phyloP scores from a whole-genome alignment of 2,329 filamentous ascomycete species.

The Fusarium guadeloupense region DNA sequence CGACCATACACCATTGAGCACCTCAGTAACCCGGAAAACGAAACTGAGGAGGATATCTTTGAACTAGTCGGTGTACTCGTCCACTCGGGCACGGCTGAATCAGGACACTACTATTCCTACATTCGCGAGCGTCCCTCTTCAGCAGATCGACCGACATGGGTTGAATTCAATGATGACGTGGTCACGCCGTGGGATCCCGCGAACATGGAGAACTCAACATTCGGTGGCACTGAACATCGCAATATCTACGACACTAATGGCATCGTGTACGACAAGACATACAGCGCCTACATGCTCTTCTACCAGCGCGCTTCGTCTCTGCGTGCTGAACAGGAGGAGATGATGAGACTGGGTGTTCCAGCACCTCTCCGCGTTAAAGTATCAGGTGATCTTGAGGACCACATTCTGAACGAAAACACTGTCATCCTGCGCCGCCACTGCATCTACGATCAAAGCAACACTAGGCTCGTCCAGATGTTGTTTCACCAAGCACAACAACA shows the following conservation, averaged over 20 bases:
- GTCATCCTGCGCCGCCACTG: conserved; percentile 79
- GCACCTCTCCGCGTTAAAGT: conserved; percentile 56
- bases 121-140: conserved; percentile 79
- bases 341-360: conserved; percentile 47
- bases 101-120: conserved; percentile 97
- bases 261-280: conserved; percentile 70
- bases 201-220: conserved; percentile 79
- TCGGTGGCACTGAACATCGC: conserved; percentile 74
- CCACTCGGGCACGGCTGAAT: conserved; percentile 90
- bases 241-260: conserved; percentile 56
- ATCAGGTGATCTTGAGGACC: conserved; percentile 58
- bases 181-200: conserved; percentile 79
- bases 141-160: conserved; percentile 67
- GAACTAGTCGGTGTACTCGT: conserved; percentile 95
- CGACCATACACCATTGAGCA: conserved; percentile 88
- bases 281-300: conserved; percentile 98
- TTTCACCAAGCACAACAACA: conserved; percentile 65
- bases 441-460: conserved; percentile 77
- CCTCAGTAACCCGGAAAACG: conserved; percentile 69
- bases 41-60: conserved; percentile 76
- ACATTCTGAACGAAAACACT: conserved; percentile 78
- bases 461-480: conserved; percentile 70
- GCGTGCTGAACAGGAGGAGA: conserved; percentile 59
- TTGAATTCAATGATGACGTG: conserved; percentile 93
- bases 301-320: conserved; percentile 84